Evolutionary conservation across 2,329 filamentous ascomycete species (phyloP).

Genomic region (Xylaria arbuscula): DNA sequence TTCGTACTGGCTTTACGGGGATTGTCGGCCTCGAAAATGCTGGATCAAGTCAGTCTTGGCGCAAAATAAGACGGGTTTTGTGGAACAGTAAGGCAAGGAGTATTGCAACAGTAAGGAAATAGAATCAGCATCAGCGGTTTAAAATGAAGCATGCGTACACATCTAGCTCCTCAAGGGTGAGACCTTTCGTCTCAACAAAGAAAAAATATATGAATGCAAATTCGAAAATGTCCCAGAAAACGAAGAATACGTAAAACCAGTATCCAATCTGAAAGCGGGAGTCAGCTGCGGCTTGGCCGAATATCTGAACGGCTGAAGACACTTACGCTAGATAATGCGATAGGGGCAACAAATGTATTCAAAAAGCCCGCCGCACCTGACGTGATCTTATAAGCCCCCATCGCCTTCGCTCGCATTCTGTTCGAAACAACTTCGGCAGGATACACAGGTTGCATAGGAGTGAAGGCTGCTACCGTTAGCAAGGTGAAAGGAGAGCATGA

Average conservation of each 20-base stretch:
- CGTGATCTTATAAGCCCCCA: conserved; percentile 52
- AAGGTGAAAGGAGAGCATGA: background rate
- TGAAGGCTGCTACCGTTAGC: conserved; percentile 48
- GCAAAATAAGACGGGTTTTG: background rate
- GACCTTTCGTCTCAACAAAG: conserved; percentile 52
- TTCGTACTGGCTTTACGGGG: conserved; percentile 49
- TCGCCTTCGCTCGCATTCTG: conserved; percentile 54
- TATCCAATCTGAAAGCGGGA: conserved; percentile 46
- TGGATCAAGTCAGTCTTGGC: conserved; percentile 14
- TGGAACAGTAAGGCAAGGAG: background rate
- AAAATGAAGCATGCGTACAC: conserved; percentile 33
- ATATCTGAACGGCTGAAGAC: conserved; percentile 6
- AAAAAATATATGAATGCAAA: conserved; percentile 51
- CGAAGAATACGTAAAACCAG: conserved; percentile 54
- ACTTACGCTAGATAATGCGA: conserved; percentile 47
- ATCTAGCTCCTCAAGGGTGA: conserved; percentile 50
- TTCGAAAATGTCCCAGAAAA: conserved; percentile 52
- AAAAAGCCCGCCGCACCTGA: conserved; percentile 53
- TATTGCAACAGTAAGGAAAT: background rate
- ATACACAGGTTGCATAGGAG: conserved; percentile 54
- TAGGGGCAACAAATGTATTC: conserved; percentile 51
- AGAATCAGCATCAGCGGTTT: background rate
- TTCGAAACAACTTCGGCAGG: conserved; percentile 54
- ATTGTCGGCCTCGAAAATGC: conserved; percentile 53
- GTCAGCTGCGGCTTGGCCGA: background rate